Percentiles rank a stretch among this genome's conserved stretches.
Conservation (phyloP, 352 stramenopile species). For the Pythium brachiatum region DNA sequence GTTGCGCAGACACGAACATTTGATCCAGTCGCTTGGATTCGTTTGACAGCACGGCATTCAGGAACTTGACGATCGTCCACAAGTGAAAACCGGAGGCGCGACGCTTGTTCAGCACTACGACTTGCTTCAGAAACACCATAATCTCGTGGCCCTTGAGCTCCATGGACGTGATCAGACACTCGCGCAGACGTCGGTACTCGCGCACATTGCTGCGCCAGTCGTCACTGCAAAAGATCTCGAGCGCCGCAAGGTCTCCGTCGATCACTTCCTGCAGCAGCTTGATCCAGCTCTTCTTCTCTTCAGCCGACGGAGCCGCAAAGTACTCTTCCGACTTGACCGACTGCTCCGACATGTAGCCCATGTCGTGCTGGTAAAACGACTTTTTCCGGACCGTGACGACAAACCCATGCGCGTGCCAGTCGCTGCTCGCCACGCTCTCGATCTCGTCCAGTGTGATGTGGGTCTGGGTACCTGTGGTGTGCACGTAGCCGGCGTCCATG, state of each 20-base stretch:
- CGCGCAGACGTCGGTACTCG: slow-evolving; percentile 72
- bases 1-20: slow-evolving; percentile 76
- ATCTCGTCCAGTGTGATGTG: slow-evolving; percentile 83
- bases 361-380: neutral
- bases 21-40: slow-evolving; percentile 81
- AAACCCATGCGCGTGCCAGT: slow-evolving; percentile 77
- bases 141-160: slow-evolving; percentile 76
- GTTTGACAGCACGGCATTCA: slow-evolving; percentile 71
- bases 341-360: slow-evolving; percentile 25
- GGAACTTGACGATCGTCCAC: slow-evolving; percentile 71
- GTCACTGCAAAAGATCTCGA: slow-evolving; percentile 88
- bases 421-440: slow-evolving; percentile 59
- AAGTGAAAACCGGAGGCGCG: slow-evolving; percentile 69
- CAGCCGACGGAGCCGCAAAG: slow-evolving; percentile 61
- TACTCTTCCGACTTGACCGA: slow-evolving; percentile 61
- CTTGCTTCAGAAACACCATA: slow-evolving; percentile 81
- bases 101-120: slow-evolving; percentile 61
- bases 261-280: slow-evolving; percentile 67
- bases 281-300: slow-evolving; percentile 74
- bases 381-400: slow-evolving; percentile 69
- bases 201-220: slow-evolving; percentile 88
- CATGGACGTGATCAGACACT: slow-evolving; percentile 82
- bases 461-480: slow-evolving; percentile 58
- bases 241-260: slow-evolving; percentile 72
- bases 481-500: slow-evolving; percentile 51